Evolutionary conservation across 2,329 filamentous ascomycete genomes (phyloP), one percentile per base, ranked within the genome.

Genomic region (Gliomastix tumulicola): DNA sequence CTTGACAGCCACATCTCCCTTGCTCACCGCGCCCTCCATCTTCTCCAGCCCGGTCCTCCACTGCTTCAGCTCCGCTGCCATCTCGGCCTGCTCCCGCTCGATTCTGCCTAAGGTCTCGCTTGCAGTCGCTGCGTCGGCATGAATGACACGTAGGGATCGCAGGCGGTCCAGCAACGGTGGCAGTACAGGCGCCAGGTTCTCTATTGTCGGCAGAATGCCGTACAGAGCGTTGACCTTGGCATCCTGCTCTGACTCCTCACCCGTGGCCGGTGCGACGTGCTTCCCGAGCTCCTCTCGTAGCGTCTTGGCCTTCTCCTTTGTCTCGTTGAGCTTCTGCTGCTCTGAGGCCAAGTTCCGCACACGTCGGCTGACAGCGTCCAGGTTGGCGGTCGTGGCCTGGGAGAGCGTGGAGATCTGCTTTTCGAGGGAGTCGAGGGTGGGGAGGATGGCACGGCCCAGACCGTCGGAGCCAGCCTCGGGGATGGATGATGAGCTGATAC

Each of bases 221-320:
- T 96, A 96, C 6, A 98, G 74, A 2, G 89, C 86, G 46, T 94
- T 92, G 56, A 98, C 84, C 57, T 95, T 95, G 36, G 85, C 74
- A 28, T 80, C 74, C 49, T 94, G 84, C 49, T 94, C 88, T 8
- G 71, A 65, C 44, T 82, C 69, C 39, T 74, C 57, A 8, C 31
- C 38, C 16, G 68, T 63, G 5, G 63, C 52, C 2, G 61, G 48
- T 4, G 64, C 55, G 8, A 56, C 65, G 15, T 68, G 66, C 21
- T 65, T 59, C 9, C 67, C 66, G 17, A 81, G 62, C 20, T 75
- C 72, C 38, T 82, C 79, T 42, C 81, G 70, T 2, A 79, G 69
- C 27, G 65, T 63, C 50, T 76, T 82, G 27, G 79, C 79, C 36
- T 76, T 73, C 49, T 72, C 74, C 16, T 77, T 70, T 2, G 77